phyloP scores from a whole-genome alignment of 495 filamentous ascomycete genomes.

The Pyrenula aspistea region DNA sequence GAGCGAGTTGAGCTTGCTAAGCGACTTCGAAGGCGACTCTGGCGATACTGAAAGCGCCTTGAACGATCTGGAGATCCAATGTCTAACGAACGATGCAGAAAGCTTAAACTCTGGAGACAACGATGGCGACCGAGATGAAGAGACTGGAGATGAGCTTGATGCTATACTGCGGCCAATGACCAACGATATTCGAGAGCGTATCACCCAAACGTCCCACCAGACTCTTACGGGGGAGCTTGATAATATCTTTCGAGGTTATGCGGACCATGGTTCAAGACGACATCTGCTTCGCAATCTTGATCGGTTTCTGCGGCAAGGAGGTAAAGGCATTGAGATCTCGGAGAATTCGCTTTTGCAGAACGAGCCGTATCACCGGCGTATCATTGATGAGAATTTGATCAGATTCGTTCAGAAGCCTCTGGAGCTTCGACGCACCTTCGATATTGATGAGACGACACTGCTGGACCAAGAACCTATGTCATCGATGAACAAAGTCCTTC shows the following conservation, averaged over 20 bases:
- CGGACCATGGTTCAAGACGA: not conserved
- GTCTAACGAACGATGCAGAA: too few species aligned
- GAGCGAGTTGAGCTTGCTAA: too few species aligned
- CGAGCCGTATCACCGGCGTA: not conserved
- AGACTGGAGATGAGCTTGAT: not conserved
- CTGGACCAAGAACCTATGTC: not conserved
- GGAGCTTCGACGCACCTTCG: not conserved
- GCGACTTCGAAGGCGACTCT: too few species aligned
- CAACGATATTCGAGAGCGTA: not conserved
- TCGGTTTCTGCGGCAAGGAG: not conserved
- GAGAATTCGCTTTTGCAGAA: not conserved
- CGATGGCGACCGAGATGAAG: not conserved
- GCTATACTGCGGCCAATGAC: not conserved
- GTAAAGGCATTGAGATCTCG: not conserved
- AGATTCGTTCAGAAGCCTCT: not conserved
- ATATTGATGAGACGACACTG: not conserved
- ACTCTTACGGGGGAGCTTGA: not conserved
- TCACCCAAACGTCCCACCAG: not conserved
- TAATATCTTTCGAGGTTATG: not conserved
- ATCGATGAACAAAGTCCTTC: not conserved
- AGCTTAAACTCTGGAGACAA: too few species aligned
- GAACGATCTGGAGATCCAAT: too few species aligned
- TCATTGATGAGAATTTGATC: not conserved
- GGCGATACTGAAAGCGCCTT: too few species aligned
- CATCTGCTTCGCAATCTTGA: not conserved